Conservation (phyloP, 768 basidiomycete species). For the Mycena olivaceomarginata region DNA sequence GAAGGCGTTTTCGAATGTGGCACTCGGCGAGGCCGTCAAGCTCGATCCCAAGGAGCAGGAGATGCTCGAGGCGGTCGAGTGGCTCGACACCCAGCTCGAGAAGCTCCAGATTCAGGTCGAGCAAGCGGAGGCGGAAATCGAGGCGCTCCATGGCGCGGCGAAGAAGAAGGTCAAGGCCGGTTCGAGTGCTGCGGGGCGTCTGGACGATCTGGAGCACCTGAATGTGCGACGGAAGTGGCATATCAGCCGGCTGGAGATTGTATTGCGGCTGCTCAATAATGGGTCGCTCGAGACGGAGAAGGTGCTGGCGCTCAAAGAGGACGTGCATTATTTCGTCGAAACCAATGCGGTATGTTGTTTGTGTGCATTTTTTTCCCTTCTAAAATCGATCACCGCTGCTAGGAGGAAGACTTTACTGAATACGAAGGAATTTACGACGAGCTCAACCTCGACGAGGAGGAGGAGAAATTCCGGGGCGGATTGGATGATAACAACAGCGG, state of each 20-base stretch:
- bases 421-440: slow-evolving; percentile 99
- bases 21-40: slow-evolving; percentile 94
- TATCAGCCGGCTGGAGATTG: slow-evolving; percentile 92
- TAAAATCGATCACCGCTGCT: slow-evolving; percentile 27
- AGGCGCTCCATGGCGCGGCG: slow-evolving; percentile 84
- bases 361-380: not conserved
- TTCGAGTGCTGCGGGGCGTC: slow-evolving; percentile 75
- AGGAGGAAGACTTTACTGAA: slow-evolving; percentile 99
- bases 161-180: slow-evolving; percentile 91
- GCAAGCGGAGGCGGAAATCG: slow-evolving; percentile 95
- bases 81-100: slow-evolving; percentile 93
- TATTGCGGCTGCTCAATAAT: slow-evolving; percentile 95
- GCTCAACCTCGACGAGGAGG: slow-evolving; percentile 97
- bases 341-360: slow-evolving; percentile 87
- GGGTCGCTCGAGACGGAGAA: slow-evolving; percentile 90
- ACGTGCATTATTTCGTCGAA: slow-evolving; percentile 97
- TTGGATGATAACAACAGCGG: slow-evolving; percentile 84
- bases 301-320: slow-evolving; percentile 91
- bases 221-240: slow-evolving; percentile 99
- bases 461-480: slow-evolving; percentile 91
- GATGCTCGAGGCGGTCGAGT: slow-evolving; percentile 91
- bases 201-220: slow-evolving; percentile 89
- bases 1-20: slow-evolving; percentile 99
- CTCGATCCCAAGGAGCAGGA: slow-evolving; percentile 98
- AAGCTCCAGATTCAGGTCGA: slow-evolving; percentile 97